A percentile compares a stretch with the other conserved stretches of the same genome.
Evolutionary conservation across 495 filamentous ascomycete species (phyloP).

Genomic region (Penicillium soppii): DNA sequence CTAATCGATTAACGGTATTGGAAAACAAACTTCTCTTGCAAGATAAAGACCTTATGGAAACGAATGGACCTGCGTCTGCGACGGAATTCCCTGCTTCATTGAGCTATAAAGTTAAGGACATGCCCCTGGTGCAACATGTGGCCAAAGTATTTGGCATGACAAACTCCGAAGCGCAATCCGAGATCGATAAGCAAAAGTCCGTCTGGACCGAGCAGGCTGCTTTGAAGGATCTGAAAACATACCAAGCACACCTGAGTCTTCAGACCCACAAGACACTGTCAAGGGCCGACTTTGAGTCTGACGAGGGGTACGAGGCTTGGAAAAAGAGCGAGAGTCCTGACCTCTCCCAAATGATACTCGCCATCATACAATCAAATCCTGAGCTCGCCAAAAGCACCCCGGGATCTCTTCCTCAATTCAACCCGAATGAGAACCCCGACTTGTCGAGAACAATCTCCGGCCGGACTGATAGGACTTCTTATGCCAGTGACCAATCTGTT

Average conservation of each 20-base stretch:
- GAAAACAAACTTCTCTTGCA: slow-evolving; percentile 95
- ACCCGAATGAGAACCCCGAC: slow-evolving; percentile 47
- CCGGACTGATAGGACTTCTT: slow-evolving; percentile 46
- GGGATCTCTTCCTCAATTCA: slow-evolving; percentile 52
- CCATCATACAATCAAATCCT: slow-evolving; percentile 81
- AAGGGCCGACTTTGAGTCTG: slow-evolving; percentile 83
- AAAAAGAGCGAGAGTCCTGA: slow-evolving; percentile 79
- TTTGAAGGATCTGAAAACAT: slow-evolving; percentile 85
- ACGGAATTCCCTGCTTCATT: slow-evolving; percentile 78
- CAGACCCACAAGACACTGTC: slow-evolving; percentile 76
- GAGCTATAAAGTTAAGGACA: slow-evolving; percentile 92
- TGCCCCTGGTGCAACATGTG: slow-evolving; percentile 88
- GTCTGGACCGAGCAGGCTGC: slow-evolving; percentile 91
- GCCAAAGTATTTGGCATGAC: slow-evolving; percentile 78
- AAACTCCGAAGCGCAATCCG: slow-evolving; percentile 72
- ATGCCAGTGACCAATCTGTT: slow-evolving; percentile 73
- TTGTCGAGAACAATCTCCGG: slow-evolving; percentile 55
- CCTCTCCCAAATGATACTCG: slow-evolving; percentile 87
- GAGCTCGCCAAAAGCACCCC: slow-evolving; percentile 73
- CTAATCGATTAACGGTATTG: slow-evolving; percentile 70
- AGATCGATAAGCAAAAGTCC: slow-evolving; percentile 77
- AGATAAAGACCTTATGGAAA: slow-evolving; percentile 77
- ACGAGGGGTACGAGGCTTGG: slow-evolving; percentile 89
- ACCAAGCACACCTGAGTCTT: slow-evolving; percentile 81
- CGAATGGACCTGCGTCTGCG: slow-evolving; percentile 55